phyloP scores from a whole-genome alignment of 2,329 filamentous ascomycete species.

The Phoma herbarum region DNA sequence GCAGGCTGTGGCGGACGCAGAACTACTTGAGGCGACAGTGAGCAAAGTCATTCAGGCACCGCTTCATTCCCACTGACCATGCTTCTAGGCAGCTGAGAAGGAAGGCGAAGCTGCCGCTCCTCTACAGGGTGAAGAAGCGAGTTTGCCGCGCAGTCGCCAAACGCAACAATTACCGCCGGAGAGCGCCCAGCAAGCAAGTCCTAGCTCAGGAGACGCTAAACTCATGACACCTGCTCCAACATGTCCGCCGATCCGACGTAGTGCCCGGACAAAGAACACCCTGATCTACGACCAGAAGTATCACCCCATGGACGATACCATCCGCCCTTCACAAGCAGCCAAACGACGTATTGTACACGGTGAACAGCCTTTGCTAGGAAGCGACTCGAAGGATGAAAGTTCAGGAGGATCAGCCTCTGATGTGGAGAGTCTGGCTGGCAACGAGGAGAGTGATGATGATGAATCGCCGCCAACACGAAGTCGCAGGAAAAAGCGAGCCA shows the following conservation, averaged over 20 bases:
- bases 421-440: constrained; percentile 1
- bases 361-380: constrained; percentile 8
- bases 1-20: not conserved
- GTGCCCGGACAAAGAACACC: constrained; percentile 22
- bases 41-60: not conserved
- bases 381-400: constrained; percentile 8
- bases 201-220: not conserved
- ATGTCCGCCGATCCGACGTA: constrained; percentile 5
- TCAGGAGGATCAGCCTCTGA: constrained; percentile 14
- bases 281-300: constrained; percentile 45
- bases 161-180: not conserved
- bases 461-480: constrained; percentile 10
- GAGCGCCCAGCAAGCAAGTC: not conserved
- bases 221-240: not conserved
- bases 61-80: not conserved
- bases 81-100: not conserved
- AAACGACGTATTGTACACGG: constrained; percentile 39
- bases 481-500: constrained; percentile 22
- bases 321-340: constrained; percentile 39
- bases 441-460: constrained; percentile 20
- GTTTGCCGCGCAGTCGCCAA: not conserved
- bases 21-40: not conserved
- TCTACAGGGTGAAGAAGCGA: not conserved
- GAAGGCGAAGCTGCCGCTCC: not conserved
- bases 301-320: constrained; percentile 46